Conservation (phyloP, 1,139 yeast species). For the Pichiaceae sp. region DNA sequence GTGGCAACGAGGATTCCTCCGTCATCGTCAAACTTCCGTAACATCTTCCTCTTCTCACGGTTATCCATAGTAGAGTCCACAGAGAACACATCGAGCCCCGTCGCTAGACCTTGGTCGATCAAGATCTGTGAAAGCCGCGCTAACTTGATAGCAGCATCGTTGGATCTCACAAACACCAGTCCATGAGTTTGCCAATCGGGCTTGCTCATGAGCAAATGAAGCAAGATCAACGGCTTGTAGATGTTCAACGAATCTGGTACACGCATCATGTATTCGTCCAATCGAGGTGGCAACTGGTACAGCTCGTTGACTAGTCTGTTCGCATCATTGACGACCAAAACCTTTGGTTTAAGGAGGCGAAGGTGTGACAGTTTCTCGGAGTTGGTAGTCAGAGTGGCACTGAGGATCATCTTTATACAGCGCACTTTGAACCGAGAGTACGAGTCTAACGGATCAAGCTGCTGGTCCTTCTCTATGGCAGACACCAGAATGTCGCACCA, state of each 20-base stretch:
- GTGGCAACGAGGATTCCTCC: conserved; percentile 65
- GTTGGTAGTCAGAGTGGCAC: conserved; percentile 92
- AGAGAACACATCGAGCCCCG: conserved; percentile 18
- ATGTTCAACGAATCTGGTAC: conserved; percentile 49
- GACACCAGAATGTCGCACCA: conserved; percentile 72
- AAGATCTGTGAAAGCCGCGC: conserved; percentile 50
- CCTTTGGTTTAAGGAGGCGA: conserved; percentile 58
- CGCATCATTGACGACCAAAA: conserved; percentile 58
- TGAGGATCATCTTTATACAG: conserved; percentile 61
- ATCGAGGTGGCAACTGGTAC: conserved; percentile 45
- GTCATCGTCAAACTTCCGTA: conserved; percentile 46
- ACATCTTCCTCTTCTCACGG: conserved; percentile 19
- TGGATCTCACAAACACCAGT: conserved; percentile 73
- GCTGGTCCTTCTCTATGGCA: conserved; percentile 31
- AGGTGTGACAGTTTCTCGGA: conserved; percentile 76
- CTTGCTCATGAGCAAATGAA: conserved; percentile 40
- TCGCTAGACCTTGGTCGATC: conserved; percentile 15
- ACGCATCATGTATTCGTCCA: conserved; percentile 43
- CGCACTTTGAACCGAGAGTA: conserved; percentile 26
- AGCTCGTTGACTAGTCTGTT: conserved; percentile 37
- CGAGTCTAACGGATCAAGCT: conserved; percentile 14
- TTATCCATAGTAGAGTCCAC: conserved; percentile 27
- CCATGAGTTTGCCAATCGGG: conserved; percentile 26
- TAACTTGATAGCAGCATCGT: conserved; percentile 76
- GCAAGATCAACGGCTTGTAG: conserved; percentile 67